These are phyloP conservation scores for Asterionellopsis glacialis DNA, from an alignment of 108 stramenopile species.

Conservation along the genomic window DNA sequence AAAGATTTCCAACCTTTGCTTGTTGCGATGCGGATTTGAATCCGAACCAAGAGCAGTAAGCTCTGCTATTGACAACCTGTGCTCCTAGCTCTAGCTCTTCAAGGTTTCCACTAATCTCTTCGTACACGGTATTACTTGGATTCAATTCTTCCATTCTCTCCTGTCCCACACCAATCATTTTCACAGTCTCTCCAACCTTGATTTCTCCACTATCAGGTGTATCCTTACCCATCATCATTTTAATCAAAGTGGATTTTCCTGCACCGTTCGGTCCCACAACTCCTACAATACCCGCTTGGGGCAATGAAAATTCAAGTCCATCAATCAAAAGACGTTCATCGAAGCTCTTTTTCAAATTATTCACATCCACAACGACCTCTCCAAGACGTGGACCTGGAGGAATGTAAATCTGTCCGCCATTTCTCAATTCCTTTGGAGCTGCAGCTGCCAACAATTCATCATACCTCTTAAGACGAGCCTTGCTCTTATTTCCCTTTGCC, in stretches of 20 bases:
- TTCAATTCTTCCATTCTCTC: slow-evolving; percentile 88
- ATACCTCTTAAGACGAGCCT: slow-evolving; percentile 87
- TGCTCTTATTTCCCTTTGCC: slow-evolving; percentile 86
- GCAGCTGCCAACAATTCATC: slow-evolving; percentile 84
- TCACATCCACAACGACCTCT: slow-evolving; percentile 79
- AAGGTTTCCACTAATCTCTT: slow-evolving; percentile 76
- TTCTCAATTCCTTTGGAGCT: slow-evolving; percentile 66
- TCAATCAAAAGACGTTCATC: slow-evolving; percentile 83
- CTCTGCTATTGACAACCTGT: slow-evolving; percentile 68
- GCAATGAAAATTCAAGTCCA: slow-evolving; percentile 80
- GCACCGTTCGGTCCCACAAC: slow-evolving; percentile 82
- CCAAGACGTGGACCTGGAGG: slow-evolving; percentile 92
- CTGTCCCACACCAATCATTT: slow-evolving; percentile 89
- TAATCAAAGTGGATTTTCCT: slow-evolving; percentile 81
- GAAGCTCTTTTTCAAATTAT: slow-evolving; percentile 67
- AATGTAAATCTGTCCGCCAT: slow-evolving; percentile 89
- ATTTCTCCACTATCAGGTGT: slow-evolving; percentile 75
- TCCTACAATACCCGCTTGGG: slow-evolving; percentile 88
- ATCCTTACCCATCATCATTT: slow-evolving; percentile 84
- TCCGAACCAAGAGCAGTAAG: slow-evolving; percentile 90
- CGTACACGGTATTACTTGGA: slow-evolving; percentile 81
- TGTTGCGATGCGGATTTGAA: slow-evolving; percentile 87
- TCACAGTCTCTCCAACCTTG: slow-evolving; percentile 84
- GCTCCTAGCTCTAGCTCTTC: slow-evolving; percentile 89
- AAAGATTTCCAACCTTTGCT: slow-evolving; percentile 75